Percentiles rank a stretch among this genome's conserved stretches.
Evolutionary conservation across 495 filamentous ascomycete genomes (phyloP).

Genomic region (Hypoxylon trugodes): DNA sequence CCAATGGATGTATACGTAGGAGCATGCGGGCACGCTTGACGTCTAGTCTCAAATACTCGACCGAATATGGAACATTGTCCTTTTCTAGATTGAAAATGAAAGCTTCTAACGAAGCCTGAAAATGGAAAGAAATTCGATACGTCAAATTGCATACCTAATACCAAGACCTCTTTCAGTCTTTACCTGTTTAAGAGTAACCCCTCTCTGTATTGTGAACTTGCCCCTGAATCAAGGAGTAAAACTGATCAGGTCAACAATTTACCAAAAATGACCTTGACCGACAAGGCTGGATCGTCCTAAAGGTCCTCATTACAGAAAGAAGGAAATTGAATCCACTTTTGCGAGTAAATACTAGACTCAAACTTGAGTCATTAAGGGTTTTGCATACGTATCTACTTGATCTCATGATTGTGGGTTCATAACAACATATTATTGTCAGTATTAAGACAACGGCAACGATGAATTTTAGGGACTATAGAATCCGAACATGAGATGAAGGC

Average conservation of each 20-base stretch:
- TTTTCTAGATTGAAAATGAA: slow-evolving; percentile 1
- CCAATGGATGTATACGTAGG: not conserved
- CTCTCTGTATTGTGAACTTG: slow-evolving; percentile 8
- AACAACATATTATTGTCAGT: not conserved
- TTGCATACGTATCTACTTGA: slow-evolving; percentile 15
- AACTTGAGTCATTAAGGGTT: slow-evolving; percentile 7
- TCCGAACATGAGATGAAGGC: slow-evolving; percentile 28
- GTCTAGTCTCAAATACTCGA: not conserved
- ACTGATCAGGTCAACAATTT: slow-evolving; percentile 15
- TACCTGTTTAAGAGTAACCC: slow-evolving; percentile 13
- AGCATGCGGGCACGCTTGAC: not conserved
- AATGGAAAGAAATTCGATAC: not conserved
- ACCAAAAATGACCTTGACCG: slow-evolving; percentile 16
- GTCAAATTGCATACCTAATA: slow-evolving; percentile 6
- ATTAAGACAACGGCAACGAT: not conserved
- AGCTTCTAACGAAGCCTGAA: slow-evolving; percentile 13
- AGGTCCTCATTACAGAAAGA: slow-evolving; percentile 24
- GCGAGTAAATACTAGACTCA: slow-evolving; percentile 1
- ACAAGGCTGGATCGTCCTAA: slow-evolving; percentile 29
- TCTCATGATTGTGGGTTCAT: slow-evolving; percentile 36
- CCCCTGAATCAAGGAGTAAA: slow-evolving; percentile 33
- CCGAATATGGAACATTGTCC: not conserved
- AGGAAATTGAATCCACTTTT: slow-evolving; percentile 16
- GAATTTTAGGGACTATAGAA: slow-evolving; percentile 6
- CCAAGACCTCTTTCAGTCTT: slow-evolving; percentile 6